Evolutionary conservation across 2,329 filamentous ascomycete species (phyloP).

Genomic region (Penicillium sp.): DNA sequence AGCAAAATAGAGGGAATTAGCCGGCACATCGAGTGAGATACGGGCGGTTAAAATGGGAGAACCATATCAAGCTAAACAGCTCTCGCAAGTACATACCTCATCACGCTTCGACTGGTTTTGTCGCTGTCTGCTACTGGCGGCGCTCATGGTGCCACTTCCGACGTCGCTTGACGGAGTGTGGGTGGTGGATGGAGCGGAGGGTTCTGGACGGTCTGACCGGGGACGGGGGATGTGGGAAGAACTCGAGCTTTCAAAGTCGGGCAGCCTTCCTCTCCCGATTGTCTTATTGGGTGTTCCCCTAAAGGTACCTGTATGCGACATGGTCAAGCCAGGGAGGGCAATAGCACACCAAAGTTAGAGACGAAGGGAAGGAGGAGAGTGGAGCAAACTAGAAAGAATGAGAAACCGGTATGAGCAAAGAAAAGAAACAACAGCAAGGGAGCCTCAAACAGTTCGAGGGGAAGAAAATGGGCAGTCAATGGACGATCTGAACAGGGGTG

Average conservation of each 20-base stretch:
- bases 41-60: background rate
- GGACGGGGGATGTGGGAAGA: conserved; percentile 64
- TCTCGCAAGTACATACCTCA: conserved; percentile 69
- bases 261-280: conserved; percentile 59
- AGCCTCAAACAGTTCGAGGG: conserved; percentile 22
- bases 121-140: conserved; percentile 83
- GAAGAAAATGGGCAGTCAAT: conserved; percentile 32
- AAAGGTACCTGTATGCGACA: conserved; percentile 65
- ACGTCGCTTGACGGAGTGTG: conserved; percentile 53
- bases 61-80: conserved; percentile 8
- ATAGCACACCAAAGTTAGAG: conserved; percentile 23
- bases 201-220: conserved; percentile 63
- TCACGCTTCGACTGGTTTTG: conserved; percentile 97
- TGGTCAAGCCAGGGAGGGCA: conserved; percentile 40
- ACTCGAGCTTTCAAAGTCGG: conserved; percentile 55
- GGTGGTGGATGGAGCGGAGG: conserved; percentile 41
- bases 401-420: conserved; percentile 21
- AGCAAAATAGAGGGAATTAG: conserved; percentile 11
- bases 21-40: background rate
- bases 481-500: conserved; percentile 34
- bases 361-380: conserved; percentile 17
- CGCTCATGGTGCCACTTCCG: conserved; percentile 74
- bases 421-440: conserved; percentile 23
- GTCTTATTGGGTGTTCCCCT: conserved; percentile 59
- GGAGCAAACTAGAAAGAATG: conserved; percentile 22